Percentiles rank a stretch among this genome's conserved stretches.
Conservation (phyloP, 73 alveolate genomes). For the Paramecium caudatum region DNA sequence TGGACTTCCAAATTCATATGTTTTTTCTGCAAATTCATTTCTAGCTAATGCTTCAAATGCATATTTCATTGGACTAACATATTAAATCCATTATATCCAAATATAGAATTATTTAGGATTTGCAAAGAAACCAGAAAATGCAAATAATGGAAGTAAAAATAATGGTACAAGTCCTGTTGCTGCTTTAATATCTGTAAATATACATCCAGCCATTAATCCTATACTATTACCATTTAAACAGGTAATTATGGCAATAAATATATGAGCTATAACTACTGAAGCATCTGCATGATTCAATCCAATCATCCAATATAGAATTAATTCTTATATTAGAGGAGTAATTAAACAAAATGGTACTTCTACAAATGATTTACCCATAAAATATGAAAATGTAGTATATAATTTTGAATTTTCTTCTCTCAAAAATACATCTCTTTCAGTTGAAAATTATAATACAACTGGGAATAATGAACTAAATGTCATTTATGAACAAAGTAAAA, state of each 20-base stretch:
- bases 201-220: conserved; percentile 67
- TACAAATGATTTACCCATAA: conserved; percentile 68
- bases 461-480: conserved; percentile 64
- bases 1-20: conserved; percentile 35
- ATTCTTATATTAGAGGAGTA: conserved; percentile 56
- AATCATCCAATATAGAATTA: conserved; percentile 69
- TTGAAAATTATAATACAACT: conserved; percentile 25
- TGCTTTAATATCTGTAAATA: conserved; percentile 66
- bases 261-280: conserved; percentile 8
- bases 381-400: conserved; percentile 62
- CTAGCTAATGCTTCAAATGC: conserved; percentile 80
- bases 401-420: conserved; percentile 74
- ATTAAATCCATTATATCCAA: conserved; percentile 78
- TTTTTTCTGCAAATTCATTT: conserved; percentile 78
- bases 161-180: conserved; percentile 64
- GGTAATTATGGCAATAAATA: conserved; percentile 25
- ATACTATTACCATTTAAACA: conserved; percentile 63
- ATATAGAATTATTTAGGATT: conserved; percentile 17
- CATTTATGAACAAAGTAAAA: conserved; percentile 26
- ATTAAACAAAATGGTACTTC: conserved; percentile 46
- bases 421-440: conserved; percentile 71
- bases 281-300: conserved; percentile 49
- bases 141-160: conserved; percentile 54
- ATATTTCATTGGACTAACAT: conserved; percentile 84
- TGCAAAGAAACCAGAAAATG: conserved; percentile 63